Percentiles rank a stretch among this genome's conserved stretches.
Evolutionary conservation across 1,139 yeast species (phyloP).

Genomic region (Pichia sp.): DNA sequence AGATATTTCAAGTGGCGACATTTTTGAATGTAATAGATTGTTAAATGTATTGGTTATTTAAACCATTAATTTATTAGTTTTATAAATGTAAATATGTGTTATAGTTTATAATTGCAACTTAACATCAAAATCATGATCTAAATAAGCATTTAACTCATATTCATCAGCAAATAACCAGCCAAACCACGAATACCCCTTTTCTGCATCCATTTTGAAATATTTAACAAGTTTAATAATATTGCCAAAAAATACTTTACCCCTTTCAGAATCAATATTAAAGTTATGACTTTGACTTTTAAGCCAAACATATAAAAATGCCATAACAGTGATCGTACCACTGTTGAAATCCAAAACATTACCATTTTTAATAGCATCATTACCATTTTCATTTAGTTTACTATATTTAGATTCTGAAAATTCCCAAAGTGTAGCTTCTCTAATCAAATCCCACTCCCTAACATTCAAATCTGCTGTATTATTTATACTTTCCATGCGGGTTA

Average conservation of each 20-base stretch:
- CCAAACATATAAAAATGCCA: conserved; percentile 24
- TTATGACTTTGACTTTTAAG: conserved; percentile 18
- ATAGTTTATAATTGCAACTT: conserved; percentile 3
- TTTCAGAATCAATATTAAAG: conserved; percentile 7
- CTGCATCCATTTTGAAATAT: conserved; percentile 19
- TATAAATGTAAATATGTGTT: neutral
- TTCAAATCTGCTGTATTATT: conserved; percentile 7
- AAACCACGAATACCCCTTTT: conserved; percentile 20
- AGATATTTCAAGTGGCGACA: conserved; percentile 61
- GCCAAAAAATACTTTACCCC: conserved; percentile 15
- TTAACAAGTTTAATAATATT: conserved; percentile 19
- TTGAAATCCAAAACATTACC: conserved; percentile 11
- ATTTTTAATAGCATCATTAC: conserved; percentile 2
- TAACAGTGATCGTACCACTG: conserved; percentile 18
- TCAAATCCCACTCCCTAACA: conserved; percentile 13
- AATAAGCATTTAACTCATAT: conserved; percentile 18
- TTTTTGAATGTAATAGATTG: conserved; percentile 63
- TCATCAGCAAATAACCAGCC: conserved; percentile 26
- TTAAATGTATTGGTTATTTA: conserved; percentile 57
- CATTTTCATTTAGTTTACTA: conserved; percentile 12
- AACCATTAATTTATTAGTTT: neutral
- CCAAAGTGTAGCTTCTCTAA: conserved; percentile 15
- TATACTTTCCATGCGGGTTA: conserved; percentile 2
- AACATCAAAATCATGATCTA: conserved; percentile 17
- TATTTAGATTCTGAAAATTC: conserved; percentile 7